Evolutionary conservation across 1,284 basidiomycete species (phyloP).

Genomic region (Ceratobasidium sp.): DNA sequence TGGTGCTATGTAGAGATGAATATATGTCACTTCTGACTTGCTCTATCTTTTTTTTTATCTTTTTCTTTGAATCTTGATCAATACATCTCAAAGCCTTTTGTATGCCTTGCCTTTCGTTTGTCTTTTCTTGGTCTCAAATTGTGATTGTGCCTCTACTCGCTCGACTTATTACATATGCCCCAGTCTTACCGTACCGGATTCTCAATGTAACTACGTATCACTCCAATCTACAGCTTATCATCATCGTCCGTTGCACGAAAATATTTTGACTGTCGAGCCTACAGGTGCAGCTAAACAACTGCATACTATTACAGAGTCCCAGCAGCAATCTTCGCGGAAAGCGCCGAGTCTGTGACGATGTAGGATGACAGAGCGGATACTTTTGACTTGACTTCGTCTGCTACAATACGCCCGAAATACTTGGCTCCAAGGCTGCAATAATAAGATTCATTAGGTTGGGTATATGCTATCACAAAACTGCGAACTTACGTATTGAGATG

Average conservation of each 20-base stretch:
- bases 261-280: not conserved
- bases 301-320: constrained; percentile 4
- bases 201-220: constrained; percentile 5
- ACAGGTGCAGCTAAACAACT: too few species aligned
- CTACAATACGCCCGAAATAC: constrained; percentile 40
- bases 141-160: not conserved
- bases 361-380: constrained; percentile 18
- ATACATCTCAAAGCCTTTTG: constrained; percentile 2
- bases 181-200: not conserved
- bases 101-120: not conserved
- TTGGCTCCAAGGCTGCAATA: constrained; percentile 18
- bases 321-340: constrained; percentile 30
- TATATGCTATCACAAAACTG: not conserved
- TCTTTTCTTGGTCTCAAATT: not conserved
- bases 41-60: constrained; percentile 16
- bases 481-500: constrained; percentile 28
- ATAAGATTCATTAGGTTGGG: not conserved
- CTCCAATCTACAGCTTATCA: constrained; percentile 19
- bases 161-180: not conserved
- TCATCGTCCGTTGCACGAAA: not conserved
- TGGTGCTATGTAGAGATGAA: constrained; percentile 13
- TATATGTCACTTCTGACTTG: not conserved
- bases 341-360: constrained; percentile 17
- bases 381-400: constrained; percentile 36
- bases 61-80: constrained; percentile 3